Evolutionary conservation across 352 stramenopile genomes (phyloP).

Genomic region (Phytopythium cucurbitacearum): DNA sequence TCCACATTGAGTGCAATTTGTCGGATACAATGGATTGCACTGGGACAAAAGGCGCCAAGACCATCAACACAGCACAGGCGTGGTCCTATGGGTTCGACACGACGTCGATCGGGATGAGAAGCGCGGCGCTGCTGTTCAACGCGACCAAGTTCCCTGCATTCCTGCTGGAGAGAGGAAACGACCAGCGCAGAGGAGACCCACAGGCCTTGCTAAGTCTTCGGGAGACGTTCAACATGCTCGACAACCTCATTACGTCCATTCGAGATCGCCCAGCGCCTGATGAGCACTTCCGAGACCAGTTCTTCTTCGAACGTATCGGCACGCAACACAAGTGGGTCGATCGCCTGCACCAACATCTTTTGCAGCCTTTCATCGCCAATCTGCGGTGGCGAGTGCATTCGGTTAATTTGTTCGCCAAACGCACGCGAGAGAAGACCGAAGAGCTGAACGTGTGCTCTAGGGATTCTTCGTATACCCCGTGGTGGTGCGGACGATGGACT

Average conservation of each 20-base stretch:
- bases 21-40: not conserved
- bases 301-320: not conserved
- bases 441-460: constrained; percentile 13
- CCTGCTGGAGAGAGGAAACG: constrained; percentile 10
- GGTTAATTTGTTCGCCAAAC: constrained; percentile 9
- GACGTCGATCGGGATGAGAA: constrained; percentile 14
- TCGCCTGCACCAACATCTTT: constrained; percentile 24
- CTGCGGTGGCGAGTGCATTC: constrained; percentile 14
- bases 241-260: constrained; percentile 12
- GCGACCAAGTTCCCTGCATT: constrained; percentile 10
- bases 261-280: not conserved
- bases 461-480: not conserved
- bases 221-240: constrained; percentile 20
- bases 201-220: constrained; percentile 7
- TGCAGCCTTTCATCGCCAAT: constrained; percentile 8
- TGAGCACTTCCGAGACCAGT: too few species aligned
- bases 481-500: constrained; percentile 12
- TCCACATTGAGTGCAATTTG: constrained; percentile 15
- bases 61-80: constrained; percentile 1
- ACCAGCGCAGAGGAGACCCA: not conserved
- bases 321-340: constrained; percentile 26
- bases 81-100: constrained; percentile 26
- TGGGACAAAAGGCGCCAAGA: constrained; percentile 7
- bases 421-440: not conserved
- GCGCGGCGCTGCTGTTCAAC: constrained; percentile 7